Base-by-base conservation (phyloP, 2,329 filamentous ascomycete genomes). In the Penicillium verrucosum region DNA sequence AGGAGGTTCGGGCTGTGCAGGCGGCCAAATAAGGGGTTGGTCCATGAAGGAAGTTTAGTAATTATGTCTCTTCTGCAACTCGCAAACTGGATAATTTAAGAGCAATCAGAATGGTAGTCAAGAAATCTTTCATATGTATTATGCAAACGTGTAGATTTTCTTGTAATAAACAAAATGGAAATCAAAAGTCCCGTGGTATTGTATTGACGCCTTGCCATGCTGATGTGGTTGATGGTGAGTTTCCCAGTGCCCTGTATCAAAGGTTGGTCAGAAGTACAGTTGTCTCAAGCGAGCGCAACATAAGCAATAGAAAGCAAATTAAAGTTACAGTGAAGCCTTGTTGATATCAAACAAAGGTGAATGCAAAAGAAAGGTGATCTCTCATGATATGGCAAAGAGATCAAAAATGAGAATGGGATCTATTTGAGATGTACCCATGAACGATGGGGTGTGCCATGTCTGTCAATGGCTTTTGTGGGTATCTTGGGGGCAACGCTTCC, bases 1-100 rank as follows among this genome's bases (percentile, higher is more conserved):
- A 94, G 66, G 92, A 96, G 78, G 90, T 96, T 46, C 63, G 53
- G 43, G 70, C 68, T 53, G 70, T 66, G 41, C 60, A 57, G 57
- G 62, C 27, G n/a, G 52, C 42, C 47, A 52, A 56, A 57, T 44
- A 47, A 44, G 40, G 3, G 41, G 9, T 48, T 57, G 42, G 47
- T 32, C 40, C 41, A 34, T n/a, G 21, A 18, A 49, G 21, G 34
- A 23, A 5, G 12, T 55, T 36, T 30, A 18, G 23, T 41, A 46
- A 25, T 36, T 32, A 7, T 32, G n/a, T n/a, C 21, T 18, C 16
- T 49, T 25, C 18, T 32, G 50, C 23, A 14, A 38, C 16, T 34
- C 5, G 30, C 29, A 25, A 44, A 34, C 21, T 54, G 10, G 6
- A 18, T 5, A 34, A 27, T 41, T 8, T 8, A 14, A 16, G 14